phyloP scores from a whole-genome alignment of 306 rosid genomes.

The Medicago ruthenica region DNA sequence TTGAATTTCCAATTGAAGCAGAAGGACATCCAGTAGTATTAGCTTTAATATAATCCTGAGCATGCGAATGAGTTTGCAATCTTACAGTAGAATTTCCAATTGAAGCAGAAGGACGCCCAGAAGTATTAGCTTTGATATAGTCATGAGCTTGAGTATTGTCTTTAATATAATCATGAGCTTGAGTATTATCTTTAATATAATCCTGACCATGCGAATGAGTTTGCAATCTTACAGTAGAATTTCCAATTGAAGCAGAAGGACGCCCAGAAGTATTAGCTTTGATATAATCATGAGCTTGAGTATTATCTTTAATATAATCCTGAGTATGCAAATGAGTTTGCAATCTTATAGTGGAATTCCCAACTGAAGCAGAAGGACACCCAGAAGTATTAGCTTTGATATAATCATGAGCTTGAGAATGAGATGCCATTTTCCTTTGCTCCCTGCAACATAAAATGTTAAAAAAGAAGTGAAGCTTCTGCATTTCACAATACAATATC shows the following conservation, averaged over 20 bases:
- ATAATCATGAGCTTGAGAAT: slow-evolving; percentile 34
- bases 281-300: slow-evolving; percentile 27
- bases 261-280: slow-evolving; percentile 32
- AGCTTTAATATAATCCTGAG: slow-evolving; percentile 32
- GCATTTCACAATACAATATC: slow-evolving; percentile 12
- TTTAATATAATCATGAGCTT: slow-evolving; percentile 30
- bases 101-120: slow-evolving; percentile 37
- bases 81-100: slow-evolving; percentile 28
- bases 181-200: slow-evolving; percentile 35
- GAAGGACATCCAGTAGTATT: slow-evolving; percentile 33
- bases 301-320: slow-evolving; percentile 29
- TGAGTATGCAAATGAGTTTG: slow-evolving; percentile 9
- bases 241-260: slow-evolving; percentile 39
- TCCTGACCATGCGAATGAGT: slow-evolving; percentile 11
- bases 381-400: slow-evolving; percentile 31
- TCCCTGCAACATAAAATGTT: slow-evolving; percentile 43
- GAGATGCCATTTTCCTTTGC: slow-evolving; percentile 44
- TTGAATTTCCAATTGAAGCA: slow-evolving; percentile 37
- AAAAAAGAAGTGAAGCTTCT: slow-evolving; percentile 19
- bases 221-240: slow-evolving; percentile 35
- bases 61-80: slow-evolving; percentile 20
- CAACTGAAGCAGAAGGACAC: slow-evolving; percentile 33
- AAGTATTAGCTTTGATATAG: slow-evolving; percentile 28
- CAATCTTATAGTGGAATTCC: slow-evolving; percentile 36
- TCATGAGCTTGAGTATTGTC: slow-evolving; percentile 37